Conservation (phyloP, 2,329 filamentous ascomycete genomes). For the Fusarium odoratissimum region DNA sequence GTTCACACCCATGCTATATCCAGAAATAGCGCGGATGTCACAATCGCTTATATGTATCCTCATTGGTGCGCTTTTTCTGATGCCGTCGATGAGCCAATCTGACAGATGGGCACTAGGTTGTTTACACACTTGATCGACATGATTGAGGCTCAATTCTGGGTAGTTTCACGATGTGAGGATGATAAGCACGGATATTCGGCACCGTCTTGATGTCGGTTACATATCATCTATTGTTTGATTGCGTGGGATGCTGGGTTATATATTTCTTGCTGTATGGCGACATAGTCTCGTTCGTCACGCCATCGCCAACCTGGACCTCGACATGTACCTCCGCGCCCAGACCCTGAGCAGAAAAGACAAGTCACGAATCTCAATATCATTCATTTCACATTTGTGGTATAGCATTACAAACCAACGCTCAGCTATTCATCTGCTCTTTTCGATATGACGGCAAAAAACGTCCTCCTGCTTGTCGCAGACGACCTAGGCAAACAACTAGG, state of each 20-base stretch:
- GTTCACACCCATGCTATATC: neutral
- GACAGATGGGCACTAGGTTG: neutral
- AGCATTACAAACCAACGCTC: neutral
- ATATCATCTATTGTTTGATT: fast-evolving
- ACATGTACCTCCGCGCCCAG: neutral
- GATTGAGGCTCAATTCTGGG: neutral
- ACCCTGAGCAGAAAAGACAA: neutral
- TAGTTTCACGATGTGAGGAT: neutral
- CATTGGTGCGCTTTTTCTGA: neutral
- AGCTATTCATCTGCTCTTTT: neutral
- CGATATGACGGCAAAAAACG: neutral
- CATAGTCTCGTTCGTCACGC: neutral
- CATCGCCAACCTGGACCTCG: neutral
- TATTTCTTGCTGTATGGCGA: neutral
- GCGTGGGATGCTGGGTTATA: neutral
- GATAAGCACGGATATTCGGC: constrained; percentile 4
- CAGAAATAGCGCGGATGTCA: neutral
- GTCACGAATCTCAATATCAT: neutral
- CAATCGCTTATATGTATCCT: neutral
- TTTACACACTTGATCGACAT: neutral
- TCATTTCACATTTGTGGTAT: fast-evolving
- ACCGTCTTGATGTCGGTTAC: neutral
- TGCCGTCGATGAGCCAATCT: neutral
- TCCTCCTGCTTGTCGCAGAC: neutral
- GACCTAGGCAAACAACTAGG: neutral